phyloP scores from a whole-genome alignment of 2,329 filamentous ascomycete species.

The Hymenoscyphus linearis region DNA sequence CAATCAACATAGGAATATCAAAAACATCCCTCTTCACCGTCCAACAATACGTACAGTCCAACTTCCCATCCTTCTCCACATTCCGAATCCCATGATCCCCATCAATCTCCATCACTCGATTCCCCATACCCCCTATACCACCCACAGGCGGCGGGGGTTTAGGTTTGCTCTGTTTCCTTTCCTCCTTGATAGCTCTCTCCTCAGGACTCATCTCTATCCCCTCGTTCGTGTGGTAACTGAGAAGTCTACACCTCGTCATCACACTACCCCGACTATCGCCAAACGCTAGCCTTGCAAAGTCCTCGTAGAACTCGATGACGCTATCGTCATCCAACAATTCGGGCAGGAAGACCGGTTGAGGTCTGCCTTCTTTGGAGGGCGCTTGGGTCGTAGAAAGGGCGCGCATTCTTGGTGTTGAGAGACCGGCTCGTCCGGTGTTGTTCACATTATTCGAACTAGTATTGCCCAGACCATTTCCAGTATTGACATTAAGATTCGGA shows the following conservation, averaged over 20 bases:
- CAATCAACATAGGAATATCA: conserved; percentile 97
- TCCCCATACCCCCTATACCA: conserved; percentile 39
- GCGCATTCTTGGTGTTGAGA: conserved; percentile 48
- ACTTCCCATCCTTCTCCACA: conserved; percentile 80
- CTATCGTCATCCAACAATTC: conserved; percentile 91
- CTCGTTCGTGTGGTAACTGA: conserved; percentile 83
- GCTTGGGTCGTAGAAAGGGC: conserved; percentile 37
- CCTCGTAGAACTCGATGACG: conserved; percentile 91
- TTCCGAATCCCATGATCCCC: conserved; percentile 73
- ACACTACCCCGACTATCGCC: conserved; percentile 84
- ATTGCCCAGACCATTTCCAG: conserved; percentile 41
- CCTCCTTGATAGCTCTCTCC: conserved; percentile 13
- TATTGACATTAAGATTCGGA: conserved; percentile 81
- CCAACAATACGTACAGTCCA: conserved; percentile 95
- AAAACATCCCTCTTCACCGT: conserved; percentile 95
- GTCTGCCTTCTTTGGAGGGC: conserved; percentile 41
- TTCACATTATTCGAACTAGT: conserved; percentile 34
- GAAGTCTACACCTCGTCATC: conserved; percentile 74
- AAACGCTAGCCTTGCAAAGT: conserved; percentile 89
- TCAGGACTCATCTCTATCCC: conserved; percentile 28
- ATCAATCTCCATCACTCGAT: conserved; percentile 56
- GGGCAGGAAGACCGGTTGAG: conserved; percentile 81
- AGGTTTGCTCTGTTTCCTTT: conserved; percentile 13
- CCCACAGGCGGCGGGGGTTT: conserved; percentile 8
- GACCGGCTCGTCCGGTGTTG: conserved; percentile 38